Percentiles rank a stretch among this genome's conserved stretches.
Evolutionary conservation across 441 rosid species (phyloP).

Genomic region (Populus hybrid): DNA sequence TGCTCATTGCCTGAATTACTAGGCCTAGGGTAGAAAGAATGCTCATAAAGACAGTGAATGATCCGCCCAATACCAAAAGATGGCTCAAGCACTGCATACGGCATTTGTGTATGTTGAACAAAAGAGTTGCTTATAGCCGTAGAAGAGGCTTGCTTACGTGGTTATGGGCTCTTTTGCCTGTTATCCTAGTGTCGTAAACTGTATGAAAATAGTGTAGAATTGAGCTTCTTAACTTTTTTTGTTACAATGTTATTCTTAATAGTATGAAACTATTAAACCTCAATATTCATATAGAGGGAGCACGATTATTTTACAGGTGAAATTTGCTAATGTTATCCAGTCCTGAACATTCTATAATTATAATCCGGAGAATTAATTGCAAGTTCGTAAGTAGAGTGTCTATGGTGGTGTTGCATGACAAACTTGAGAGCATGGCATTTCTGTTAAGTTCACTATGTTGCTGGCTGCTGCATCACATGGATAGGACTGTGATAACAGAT

Average conservation of each 20-base stretch:
- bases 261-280: background rate
- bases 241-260: background rate
- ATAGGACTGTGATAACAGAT: too few species aligned
- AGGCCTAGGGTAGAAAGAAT: slow-evolving; percentile 49
- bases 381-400: background rate
- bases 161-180: background rate
- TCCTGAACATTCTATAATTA: too few species aligned
- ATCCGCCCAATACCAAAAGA: slow-evolving; percentile 55
- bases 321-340: too few species aligned
- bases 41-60: slow-evolving; percentile 57
- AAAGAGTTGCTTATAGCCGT: background rate
- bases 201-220: background rate
- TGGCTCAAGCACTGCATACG: slow-evolving; percentile 42
- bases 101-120: background rate
- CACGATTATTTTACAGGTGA: background rate
- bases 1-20: slow-evolving; percentile 58
- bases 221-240: background rate
- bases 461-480: too few species aligned
- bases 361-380: too few species aligned
- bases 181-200: background rate
- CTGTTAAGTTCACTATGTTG: too few species aligned
- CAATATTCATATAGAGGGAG: background rate
- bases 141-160: background rate
- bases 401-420: too few species aligned
- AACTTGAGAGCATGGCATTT: too few species aligned